These are phyloP conservation scores for Pseudogymnoascus sp. DNA, from an alignment of 2,329 filamentous ascomycete genomes.

Conservation along the genomic window DNA sequence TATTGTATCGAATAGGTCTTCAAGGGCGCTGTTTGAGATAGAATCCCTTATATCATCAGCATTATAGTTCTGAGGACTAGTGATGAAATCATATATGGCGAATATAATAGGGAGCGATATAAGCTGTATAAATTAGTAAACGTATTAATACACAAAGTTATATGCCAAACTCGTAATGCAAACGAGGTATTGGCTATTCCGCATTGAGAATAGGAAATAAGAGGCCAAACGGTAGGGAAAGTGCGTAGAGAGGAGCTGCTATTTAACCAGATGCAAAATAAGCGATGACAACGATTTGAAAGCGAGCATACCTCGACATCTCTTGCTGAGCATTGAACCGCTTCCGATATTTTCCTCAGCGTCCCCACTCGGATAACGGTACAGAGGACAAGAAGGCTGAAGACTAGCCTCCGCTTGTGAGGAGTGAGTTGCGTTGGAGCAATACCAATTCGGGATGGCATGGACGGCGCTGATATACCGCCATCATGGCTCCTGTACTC, in stretches of 20 bases:
- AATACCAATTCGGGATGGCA: neutral
- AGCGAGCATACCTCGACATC: conserved; percentile 9
- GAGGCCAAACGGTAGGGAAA: neutral
- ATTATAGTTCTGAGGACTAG: neutral
- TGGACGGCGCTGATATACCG: neutral
- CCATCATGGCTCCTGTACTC: neutral
- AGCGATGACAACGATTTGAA: neutral
- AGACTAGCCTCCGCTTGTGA: neutral
- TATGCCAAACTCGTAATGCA: neutral
- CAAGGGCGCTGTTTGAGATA: conserved; percentile 10
- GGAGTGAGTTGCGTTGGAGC: neutral
- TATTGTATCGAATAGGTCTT: conserved; percentile 10
- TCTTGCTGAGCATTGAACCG: neutral
- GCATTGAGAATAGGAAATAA: neutral
- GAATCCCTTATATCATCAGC: conserved; percentile 9
- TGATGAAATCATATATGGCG: conserved; percentile 9
- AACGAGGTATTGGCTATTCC: neutral
- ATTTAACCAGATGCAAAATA: neutral
- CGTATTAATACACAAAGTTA: neutral
- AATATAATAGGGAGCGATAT: conserved; percentile 8
- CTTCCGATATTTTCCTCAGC: conserved; percentile 4
- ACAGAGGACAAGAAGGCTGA: neutral
- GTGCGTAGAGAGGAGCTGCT: neutral
- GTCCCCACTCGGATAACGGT: conserved; percentile 3
- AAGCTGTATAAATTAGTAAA: neutral